A percentile compares a stretch with the other conserved stretches of the same genome.
These are phyloP conservation scores for Phytophthora macrochlamydospora DNA, from an alignment of 352 stramenopile genomes.

Conservation along the genomic window DNA sequence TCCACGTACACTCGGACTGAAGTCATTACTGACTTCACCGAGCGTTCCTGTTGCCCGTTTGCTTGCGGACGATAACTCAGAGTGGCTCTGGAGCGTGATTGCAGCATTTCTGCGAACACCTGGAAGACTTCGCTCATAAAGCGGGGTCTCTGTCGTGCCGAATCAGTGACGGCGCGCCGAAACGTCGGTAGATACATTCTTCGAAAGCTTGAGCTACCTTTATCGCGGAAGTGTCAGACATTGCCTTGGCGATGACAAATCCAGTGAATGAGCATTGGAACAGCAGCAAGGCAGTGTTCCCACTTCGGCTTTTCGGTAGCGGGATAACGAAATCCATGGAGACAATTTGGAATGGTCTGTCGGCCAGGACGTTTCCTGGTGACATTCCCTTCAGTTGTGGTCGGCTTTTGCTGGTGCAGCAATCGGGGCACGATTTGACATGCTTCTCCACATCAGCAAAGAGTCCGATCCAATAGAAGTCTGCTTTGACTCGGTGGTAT, in stretches of 20 bases:
- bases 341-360: background rate
- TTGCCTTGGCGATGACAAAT: constrained; percentile 5
- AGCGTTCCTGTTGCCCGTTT: background rate
- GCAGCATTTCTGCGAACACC: constrained; percentile 6
- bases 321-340: constrained; percentile 2
- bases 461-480: background rate
- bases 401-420: constrained; percentile 2
- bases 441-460: constrained; percentile 4
- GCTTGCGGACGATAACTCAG: constrained; percentile 2
- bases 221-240: constrained; percentile 1
- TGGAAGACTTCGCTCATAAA: constrained; percentile 8
- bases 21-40: background rate
- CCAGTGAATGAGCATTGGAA: constrained; percentile 5
- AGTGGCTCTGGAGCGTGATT: background rate
- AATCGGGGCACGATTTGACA: background rate
- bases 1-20: background rate
- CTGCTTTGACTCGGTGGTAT: background rate
- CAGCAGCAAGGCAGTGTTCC: background rate
- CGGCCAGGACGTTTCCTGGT: background rate
- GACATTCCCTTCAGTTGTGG: background rate
- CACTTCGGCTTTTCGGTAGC: background rate
- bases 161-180: background rate
- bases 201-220: background rate
- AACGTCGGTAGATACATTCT: background rate
- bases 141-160: background rate